Percentiles rank a stretch among this genome's conserved stretches.
Conservation (phyloP, 768 basidiomycete species). For the Neoboletus brunneissimus region DNA sequence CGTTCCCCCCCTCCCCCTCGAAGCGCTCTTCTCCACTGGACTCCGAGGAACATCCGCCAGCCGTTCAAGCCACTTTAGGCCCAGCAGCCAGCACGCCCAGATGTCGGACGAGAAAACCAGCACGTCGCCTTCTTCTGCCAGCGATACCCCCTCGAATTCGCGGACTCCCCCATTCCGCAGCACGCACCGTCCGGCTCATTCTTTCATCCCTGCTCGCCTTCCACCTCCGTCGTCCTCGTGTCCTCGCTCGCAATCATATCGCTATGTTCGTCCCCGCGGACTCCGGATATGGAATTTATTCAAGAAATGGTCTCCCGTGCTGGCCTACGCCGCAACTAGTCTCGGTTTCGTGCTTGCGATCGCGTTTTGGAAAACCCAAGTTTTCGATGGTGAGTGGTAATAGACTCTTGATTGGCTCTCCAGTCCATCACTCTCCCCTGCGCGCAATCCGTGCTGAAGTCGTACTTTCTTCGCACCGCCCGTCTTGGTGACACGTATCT, state of each 20-base stretch:
- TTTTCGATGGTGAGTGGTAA: conserved; percentile 68
- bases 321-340: conserved; percentile 74
- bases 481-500: not conserved
- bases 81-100: not conserved
- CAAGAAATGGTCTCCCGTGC: conserved; percentile 73
- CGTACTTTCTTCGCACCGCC: not conserved
- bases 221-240: conserved; percentile 14
- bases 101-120: conserved; percentile 27
- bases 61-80: not conserved
- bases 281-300: conserved; percentile 57
- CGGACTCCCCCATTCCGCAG: conserved; percentile 15
- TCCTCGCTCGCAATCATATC: conserved; percentile 20
- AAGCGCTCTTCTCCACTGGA: not conserved
- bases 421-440: not conserved
- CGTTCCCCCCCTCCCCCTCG: not conserved
- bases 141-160: conserved; percentile 22
- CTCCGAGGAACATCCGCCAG: not conserved
- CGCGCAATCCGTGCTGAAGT: not conserved
- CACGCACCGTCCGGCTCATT: conserved; percentile 17
- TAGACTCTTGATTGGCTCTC: not conserved
- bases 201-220: conserved; percentile 20
- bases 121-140: conserved; percentile 1
- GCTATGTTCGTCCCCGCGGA: conserved; percentile 45
- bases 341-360: conserved; percentile 78
- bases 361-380: conserved; percentile 76